Evolutionary conservation across 495 filamentous ascomycete genomes (phyloP).

Genomic region (Xanthoparmelia taractica): DNA sequence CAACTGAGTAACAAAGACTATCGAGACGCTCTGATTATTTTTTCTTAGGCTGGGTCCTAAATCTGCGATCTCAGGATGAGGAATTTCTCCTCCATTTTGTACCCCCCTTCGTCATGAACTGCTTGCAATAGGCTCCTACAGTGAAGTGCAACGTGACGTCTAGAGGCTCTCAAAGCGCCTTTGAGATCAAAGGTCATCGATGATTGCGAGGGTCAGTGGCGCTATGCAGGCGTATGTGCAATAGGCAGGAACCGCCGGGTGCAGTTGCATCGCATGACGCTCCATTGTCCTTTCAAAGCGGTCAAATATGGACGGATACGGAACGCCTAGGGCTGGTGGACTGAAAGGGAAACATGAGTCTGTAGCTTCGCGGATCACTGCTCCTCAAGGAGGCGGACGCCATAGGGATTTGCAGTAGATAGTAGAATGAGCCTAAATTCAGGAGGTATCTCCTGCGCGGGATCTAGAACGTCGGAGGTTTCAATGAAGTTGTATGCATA

Average conservation of each 20-base stretch:
- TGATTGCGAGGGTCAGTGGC: background rate
- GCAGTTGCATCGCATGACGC: background rate
- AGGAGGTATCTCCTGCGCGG: background rate
- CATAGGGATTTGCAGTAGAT: background rate
- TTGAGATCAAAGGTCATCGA: background rate
- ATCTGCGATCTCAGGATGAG: background rate
- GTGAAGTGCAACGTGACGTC: background rate
- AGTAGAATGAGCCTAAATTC: background rate
- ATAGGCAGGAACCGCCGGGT: background rate
- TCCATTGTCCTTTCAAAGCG: conserved; percentile 1
- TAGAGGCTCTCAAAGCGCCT: no score
- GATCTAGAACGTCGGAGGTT: background rate
- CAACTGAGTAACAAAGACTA: background rate
- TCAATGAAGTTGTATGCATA: background rate
- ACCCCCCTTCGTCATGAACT: background rate
- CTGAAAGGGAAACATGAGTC: background rate
- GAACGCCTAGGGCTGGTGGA: background rate
- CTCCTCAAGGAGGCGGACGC: background rate
- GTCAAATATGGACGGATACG: conserved; percentile 2
- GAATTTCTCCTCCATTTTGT: background rate
- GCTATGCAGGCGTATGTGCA: conserved; percentile 1
- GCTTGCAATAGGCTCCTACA: background rate
- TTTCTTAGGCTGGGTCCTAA: background rate
- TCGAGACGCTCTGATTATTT: background rate
- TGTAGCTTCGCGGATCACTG: background rate